These are phyloP conservation scores for Tremella yokohamensis DNA, from an alignment of 768 basidiomycete genomes.

Conservation along the genomic window DNA sequence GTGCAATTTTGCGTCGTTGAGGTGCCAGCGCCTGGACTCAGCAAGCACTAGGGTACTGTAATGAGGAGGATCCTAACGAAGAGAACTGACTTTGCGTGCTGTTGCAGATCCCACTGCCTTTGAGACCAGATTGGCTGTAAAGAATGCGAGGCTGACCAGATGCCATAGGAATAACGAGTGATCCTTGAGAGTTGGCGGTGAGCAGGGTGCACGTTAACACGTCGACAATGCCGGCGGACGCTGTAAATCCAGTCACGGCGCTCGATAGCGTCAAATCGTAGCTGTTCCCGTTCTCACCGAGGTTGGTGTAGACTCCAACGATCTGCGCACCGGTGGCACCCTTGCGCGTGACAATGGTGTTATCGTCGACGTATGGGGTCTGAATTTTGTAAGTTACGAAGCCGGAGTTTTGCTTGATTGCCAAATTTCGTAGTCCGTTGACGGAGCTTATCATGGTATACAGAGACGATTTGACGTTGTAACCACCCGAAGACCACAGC, in stretches of 20 bases:
- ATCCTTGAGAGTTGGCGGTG: no score
- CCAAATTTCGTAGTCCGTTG: neutral
- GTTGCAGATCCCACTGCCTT: no score
- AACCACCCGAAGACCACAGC: slow-evolving; percentile 6
- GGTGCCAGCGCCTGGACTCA: no score
- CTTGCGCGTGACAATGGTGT: slow-evolving; percentile 5
- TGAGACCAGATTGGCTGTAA: no score
- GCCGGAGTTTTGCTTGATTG: neutral
- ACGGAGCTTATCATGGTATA: slow-evolving; percentile 4
- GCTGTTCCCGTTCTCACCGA: neutral
- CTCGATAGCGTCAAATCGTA: neutral
- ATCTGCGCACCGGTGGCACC: slow-evolving; percentile 2
- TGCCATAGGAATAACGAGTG: no score
- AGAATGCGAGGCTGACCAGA: no score
- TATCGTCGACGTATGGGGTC: neutral
- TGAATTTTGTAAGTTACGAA: slow-evolving; percentile 5
- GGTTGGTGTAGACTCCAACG: slow-evolving; percentile 1
- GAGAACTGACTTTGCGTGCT: no score
- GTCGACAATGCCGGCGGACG: no score
- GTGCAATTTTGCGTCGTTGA: no score
- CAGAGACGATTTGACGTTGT: neutral
- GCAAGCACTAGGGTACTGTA: no score
- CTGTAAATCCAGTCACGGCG: neutral
- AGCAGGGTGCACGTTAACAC: no score
- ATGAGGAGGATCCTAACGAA: no score